Percentiles rank a stretch among this genome's conserved stretches.
phyloP scores from a whole-genome alignment of 371 early-diverging fungal species.

The Mortierella sp. region DNA sequence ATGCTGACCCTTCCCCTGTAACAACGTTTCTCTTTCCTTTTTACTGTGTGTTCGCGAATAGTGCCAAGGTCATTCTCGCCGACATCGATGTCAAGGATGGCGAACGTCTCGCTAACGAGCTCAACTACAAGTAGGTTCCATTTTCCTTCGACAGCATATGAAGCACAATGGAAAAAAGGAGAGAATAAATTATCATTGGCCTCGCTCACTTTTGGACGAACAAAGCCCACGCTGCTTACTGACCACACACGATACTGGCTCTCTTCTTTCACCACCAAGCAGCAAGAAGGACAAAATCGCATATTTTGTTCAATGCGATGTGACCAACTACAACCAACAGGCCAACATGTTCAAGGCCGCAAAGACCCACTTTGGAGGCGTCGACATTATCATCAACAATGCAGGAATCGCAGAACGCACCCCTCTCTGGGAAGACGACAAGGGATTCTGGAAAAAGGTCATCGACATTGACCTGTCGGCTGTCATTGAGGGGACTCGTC shows the following conservation, averaged over 20 bases:
- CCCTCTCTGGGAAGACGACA: conserved; percentile 56
- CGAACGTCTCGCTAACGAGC: conserved; percentile 29
- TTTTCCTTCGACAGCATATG: neutral
- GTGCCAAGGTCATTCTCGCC: conserved; percentile 47
- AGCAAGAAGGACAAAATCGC: conserved; percentile 49
- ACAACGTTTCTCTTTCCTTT: neutral
- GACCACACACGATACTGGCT: neutral
- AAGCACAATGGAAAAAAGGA: neutral
- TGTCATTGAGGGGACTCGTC: conserved; percentile 73
- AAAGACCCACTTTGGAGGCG: conserved; percentile 59
- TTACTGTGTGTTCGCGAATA: neutral
- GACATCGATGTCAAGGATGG: conserved; percentile 42
- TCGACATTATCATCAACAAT: conserved; percentile 76
- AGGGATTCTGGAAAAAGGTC: conserved; percentile 64
- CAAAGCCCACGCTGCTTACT: neutral
- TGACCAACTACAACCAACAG: conserved; percentile 66
- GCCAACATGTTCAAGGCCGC: conserved; percentile 61
- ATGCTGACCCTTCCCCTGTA: neutral
- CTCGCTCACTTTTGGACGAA: neutral
- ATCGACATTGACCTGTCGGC: conserved; percentile 76
- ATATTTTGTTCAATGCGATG: conserved; percentile 65
- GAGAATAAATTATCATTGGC: neutral
- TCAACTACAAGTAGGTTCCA: conserved; percentile 26
- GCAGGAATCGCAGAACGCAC: conserved; percentile 72
- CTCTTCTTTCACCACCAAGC: neutral